phyloP scores from a whole-genome alignment of 805 yeast genomes.

The Jamesozyma gamospora region DNA sequence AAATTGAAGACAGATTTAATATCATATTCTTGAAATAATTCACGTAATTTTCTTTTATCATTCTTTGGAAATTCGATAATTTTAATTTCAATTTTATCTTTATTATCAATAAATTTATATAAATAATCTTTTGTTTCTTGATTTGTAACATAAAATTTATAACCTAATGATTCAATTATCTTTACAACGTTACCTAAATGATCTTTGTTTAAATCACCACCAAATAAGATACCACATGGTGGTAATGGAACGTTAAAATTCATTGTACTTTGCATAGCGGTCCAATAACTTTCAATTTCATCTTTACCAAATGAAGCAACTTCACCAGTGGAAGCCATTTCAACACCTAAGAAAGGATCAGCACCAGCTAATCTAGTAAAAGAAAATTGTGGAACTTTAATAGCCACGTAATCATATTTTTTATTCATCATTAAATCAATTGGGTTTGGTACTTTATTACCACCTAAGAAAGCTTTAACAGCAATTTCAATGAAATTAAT shows the following conservation, averaged over 20 bases:
- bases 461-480: conserved; percentile 71
- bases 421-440: conserved; percentile 65
- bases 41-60: conserved; percentile 88
- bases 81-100: conserved; percentile 32
- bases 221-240: conserved; percentile 80
- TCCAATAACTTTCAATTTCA: conserved; percentile 90
- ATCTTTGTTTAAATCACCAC: conserved; percentile 77
- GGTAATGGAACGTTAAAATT: conserved; percentile 91
- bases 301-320: conserved; percentile 92
- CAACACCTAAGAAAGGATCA: conserved; percentile 97
- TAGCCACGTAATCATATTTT: conserved; percentile 76
- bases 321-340: conserved; percentile 99
- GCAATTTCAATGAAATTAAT: conserved; percentile 91
- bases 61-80: conserved; percentile 85
- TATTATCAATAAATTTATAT: conserved; percentile 33
- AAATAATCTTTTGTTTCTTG: conserved; percentile 64
- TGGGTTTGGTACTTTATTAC: conserved; percentile 62
- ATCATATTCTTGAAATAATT: conserved; percentile 79
- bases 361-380: conserved; percentile 98
- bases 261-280: conserved; percentile 93
- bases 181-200: conserved; percentile 66
- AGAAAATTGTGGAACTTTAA: conserved; percentile 97
- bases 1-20: conserved; percentile 85
- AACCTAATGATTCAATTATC: conserved; percentile 57
- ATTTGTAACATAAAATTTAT: conserved; percentile 71